Base-by-base conservation (phyloP, 192 early-diverging fungal genomes). In the Umbelopsis sp. region DNA sequence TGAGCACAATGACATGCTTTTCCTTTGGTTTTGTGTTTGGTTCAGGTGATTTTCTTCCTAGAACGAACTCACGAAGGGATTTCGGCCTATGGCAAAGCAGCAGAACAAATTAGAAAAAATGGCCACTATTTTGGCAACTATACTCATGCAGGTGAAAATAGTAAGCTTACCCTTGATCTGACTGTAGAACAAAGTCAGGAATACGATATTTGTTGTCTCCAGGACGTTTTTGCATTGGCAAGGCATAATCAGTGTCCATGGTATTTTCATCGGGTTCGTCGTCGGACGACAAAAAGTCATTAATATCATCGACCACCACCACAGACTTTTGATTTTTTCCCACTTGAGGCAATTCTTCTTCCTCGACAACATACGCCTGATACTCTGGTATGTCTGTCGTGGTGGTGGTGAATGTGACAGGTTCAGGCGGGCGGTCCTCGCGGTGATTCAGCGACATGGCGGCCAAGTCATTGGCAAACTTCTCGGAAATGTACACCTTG, bases 161-260 rank as follows among this genome's bases (percentile, higher is more conserved):
- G 50, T 21, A 0, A 10, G 30, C 55, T 35, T 61, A 61, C 55
- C 27, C 18, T 22, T 30, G 55, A 11, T 61, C 21, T 27, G 35
- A 44, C 23, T 70, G 30, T 23, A 78, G 49, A 8, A 78, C 76
- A 61, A 78, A 78, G 48, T 78, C 76, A 20, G 76, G 76, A 47
- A 78, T 73, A 30, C 71, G 72, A 18, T 52, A 55, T 20, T 53
- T 51, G n/a, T 18, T n/a, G 20, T 69, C 67, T 9, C 76, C 71
- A 51, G 76, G 71, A 10, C 67, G 51, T 27, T 69, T 47, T 67
- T 78, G 71, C 68, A 78, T 53, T 15, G 68, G 71, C 22, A 78
- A 23, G 8, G 67, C 50, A 7, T 47, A 30, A n/a, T 73, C 67
- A 4, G 72, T 61, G 16, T 67, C 68, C 48, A 50, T 50, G 10